phyloP scores from a whole-genome alignment of 208 protist genomes.

The Trichomonas tenax region DNA sequence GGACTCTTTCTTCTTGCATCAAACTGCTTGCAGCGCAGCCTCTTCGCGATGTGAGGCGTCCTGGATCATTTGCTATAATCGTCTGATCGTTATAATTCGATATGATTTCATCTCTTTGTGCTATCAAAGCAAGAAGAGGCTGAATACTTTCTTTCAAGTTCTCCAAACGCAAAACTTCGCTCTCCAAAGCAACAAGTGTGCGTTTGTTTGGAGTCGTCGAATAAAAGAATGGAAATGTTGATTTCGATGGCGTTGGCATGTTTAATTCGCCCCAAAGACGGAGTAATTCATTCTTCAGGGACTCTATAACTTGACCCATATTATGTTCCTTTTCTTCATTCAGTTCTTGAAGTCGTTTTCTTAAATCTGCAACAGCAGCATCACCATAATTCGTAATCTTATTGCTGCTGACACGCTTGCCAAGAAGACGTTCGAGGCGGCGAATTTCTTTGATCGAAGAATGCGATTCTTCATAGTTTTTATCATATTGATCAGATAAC shows the following conservation, averaged over 20 bases:
- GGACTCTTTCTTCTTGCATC: background rate
- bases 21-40: background rate
- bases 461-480: background rate
- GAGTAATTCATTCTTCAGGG: background rate
- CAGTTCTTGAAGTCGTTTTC: background rate
- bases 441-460: background rate
- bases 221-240: background rate
- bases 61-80: background rate
- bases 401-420: no score
- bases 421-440: background rate
- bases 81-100: background rate
- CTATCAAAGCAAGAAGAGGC: background rate
- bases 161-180: background rate
- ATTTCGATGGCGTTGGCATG: background rate
- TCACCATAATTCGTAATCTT: no score
- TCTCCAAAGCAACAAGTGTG: background rate
- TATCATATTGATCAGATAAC: background rate
- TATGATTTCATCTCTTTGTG: background rate
- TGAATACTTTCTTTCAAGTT: background rate
- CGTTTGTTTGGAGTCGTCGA: background rate
- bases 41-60: background rate
- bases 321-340: background rate
- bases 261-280: background rate
- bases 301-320: background rate
- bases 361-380: background rate